A percentile compares a stretch with the other conserved stretches of the same genome.
phyloP scores from a whole-genome alignment of 176 grass and related monocot genomes.

The Aegilops sharonensis region DNA sequence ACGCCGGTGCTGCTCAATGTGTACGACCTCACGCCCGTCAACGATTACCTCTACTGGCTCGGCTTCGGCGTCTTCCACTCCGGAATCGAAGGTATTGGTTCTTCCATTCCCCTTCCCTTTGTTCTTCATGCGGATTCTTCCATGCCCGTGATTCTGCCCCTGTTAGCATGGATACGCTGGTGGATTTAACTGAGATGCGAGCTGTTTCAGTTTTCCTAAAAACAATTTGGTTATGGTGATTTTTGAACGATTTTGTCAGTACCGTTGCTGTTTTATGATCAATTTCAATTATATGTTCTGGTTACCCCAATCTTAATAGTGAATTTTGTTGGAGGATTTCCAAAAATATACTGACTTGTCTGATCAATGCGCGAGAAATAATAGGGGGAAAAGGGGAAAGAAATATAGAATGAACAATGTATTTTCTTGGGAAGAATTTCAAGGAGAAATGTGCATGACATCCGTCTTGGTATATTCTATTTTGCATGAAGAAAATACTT shows the following conservation, averaged over 20 bases:
- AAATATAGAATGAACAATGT: neutral
- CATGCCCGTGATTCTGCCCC: neutral
- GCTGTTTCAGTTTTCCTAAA: neutral
- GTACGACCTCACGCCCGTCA: constrained; percentile 69
- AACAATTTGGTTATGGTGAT: neutral
- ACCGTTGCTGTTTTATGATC: neutral
- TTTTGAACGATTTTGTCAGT: neutral
- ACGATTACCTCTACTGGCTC: constrained; percentile 73
- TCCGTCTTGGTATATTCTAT: neutral
- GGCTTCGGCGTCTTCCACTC: constrained; percentile 83
- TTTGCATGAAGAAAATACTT: neutral
- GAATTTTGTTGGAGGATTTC: neutral
- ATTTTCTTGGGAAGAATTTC: constrained; percentile 2
- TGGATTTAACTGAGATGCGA: constrained; percentile 1
- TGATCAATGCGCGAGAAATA: neutral
- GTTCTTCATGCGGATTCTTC: neutral
- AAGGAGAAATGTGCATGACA: neutral
- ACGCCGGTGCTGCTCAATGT: constrained; percentile 71
- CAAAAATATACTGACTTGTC: neutral
- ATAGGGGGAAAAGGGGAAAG: neutral
- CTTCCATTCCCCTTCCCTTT: neutral
- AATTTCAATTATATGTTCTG: neutral
- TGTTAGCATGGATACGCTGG: neutral
- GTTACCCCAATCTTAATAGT: neutral
- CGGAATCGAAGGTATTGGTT: constrained; percentile 61